Base-by-base conservation (phyloP, 1,139 yeast species). In the Meyerozyma smithsonii region DNA sequence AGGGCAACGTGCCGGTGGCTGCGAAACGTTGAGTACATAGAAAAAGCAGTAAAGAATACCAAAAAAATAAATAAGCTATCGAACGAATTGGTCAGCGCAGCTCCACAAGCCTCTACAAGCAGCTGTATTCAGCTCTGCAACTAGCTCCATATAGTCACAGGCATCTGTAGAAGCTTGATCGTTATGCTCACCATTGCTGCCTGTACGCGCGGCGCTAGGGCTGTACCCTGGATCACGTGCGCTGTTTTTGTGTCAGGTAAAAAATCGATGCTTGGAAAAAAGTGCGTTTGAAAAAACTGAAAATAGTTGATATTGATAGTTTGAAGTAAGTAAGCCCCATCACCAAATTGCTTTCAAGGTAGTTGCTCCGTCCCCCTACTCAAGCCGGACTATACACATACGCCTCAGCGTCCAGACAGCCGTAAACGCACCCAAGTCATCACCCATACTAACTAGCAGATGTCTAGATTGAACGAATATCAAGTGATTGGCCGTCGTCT, bases 401-500 rank as follows among this genome's bases (percentile, higher is more conserved):
- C 10, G 10, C 24, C 3, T 21, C 24, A 11, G 25, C 12, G 12
- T 11, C 12, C 25, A 23, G n/a, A 23, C 25, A 11, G 2, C 25
- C 25, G 25, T 11, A 23, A 23, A 4, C 5, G n/a, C 4, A 5
- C 6, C 25, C n/a, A 26, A 26, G 30, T 14, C 30, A 26, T 26
- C 17, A 10, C 17, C 17, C 10, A 18, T 30, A 30, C 34, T 30
- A 30, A 30, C 34, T 16, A 16, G 14, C 34, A 30, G 34, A 69
- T 83, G 89, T 79, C 90, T 78, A 89, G 95, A 84, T 86, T 89
- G 76, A 86, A 84, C 83, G 97, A 92, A 84, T 90, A 90, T 82
- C 97, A 92, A 83, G 97, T 92, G 74, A 92, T 92, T 77, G 99
- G 99, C 79, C 96, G 99, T 78, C 95, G 95, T 80, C 89, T 92